phyloP scores from a whole-genome alignment of 1,139 yeast species.

The Saccharomyces hybrid region DNA sequence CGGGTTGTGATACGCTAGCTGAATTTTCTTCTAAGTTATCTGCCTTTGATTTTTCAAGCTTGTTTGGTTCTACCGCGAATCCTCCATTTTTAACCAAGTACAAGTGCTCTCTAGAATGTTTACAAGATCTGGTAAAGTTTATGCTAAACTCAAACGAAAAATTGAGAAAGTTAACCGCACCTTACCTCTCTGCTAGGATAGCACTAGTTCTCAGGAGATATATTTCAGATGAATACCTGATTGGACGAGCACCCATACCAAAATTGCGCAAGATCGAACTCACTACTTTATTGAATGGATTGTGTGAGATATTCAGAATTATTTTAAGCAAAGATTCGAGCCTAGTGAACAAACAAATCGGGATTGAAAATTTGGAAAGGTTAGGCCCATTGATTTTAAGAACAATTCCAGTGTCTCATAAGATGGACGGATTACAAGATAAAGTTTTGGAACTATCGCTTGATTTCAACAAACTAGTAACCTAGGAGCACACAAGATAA shows the following conservation, averaged over 20 bases:
- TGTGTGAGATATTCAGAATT: constrained; percentile 25
- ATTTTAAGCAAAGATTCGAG: constrained; percentile 7
- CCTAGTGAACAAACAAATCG: not conserved
- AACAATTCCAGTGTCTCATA: constrained; percentile 32
- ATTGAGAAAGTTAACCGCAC: constrained; percentile 27
- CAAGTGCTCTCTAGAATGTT: constrained; percentile 40
- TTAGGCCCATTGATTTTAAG: constrained; percentile 36
- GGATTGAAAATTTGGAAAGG: constrained; percentile 15
- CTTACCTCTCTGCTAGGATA: constrained; percentile 42
- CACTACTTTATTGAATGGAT: constrained; percentile 32
- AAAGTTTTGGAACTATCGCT: constrained; percentile 25
- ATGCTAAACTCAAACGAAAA: constrained; percentile 9
- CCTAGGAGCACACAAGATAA: not conserved
- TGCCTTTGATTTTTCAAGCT: constrained; percentile 32
- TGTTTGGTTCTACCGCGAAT: constrained; percentile 45
- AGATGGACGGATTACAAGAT: constrained; percentile 29
- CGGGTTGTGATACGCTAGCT: constrained; percentile 25
- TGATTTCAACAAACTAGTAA: constrained; percentile 21
- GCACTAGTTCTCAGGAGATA: constrained; percentile 46
- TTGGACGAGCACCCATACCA: constrained; percentile 48
- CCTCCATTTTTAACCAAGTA: constrained; percentile 35
- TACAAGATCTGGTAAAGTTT: constrained; percentile 40
- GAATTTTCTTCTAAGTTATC: constrained; percentile 31
- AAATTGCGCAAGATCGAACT: constrained; percentile 46
- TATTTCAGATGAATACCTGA: constrained; percentile 44